Percentiles rank a stretch among this genome's conserved stretches.
Evolutionary conservation across 2,329 filamentous ascomycete genomes (phyloP).

Genomic region (Ophiostoma triangulosporum): DNA sequence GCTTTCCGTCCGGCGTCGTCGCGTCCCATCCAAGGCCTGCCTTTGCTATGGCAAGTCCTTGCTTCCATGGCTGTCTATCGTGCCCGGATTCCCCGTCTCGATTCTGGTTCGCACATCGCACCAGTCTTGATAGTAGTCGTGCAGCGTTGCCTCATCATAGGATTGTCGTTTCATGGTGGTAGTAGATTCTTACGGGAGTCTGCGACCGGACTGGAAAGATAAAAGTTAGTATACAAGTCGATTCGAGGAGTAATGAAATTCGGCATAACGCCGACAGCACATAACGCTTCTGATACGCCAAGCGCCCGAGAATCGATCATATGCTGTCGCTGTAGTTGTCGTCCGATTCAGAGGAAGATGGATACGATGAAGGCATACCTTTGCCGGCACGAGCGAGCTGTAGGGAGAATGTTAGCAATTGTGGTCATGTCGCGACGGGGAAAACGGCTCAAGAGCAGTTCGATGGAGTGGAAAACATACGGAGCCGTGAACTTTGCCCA

Average conservation of each 20-base stretch:
- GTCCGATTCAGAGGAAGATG: slow-evolving; percentile 36
- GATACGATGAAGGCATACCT: slow-evolving; percentile 75
- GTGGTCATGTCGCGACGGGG: neutral
- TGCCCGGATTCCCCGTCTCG: neutral
- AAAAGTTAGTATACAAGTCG: slow-evolving; percentile 3
- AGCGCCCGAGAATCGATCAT: neutral
- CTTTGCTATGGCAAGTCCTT: neutral
- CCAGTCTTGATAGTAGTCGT: neutral
- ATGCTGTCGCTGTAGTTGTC: neutral
- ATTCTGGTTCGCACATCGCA: no score
- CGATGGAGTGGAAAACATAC: slow-evolving; percentile 6
- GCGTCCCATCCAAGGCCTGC: neutral
- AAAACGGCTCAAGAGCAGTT: neutral
- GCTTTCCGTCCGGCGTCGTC: neutral
- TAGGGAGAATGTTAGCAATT: slow-evolving; percentile 5
- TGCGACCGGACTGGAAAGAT: slow-evolving; percentile 14
- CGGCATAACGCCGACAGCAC: neutral
- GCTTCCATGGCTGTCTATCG: neutral
- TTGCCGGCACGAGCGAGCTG: slow-evolving; percentile 46
- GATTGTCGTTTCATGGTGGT: neutral
- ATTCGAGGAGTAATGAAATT: neutral
- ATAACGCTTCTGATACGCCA: neutral
- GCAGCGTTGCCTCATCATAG: neutral
- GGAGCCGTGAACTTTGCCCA: slow-evolving; percentile 17
- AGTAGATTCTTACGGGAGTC: slow-evolving; percentile 14